phyloP scores from a whole-genome alignment of 352 stramenopile genomes.

The Pythium plurisporium region DNA sequence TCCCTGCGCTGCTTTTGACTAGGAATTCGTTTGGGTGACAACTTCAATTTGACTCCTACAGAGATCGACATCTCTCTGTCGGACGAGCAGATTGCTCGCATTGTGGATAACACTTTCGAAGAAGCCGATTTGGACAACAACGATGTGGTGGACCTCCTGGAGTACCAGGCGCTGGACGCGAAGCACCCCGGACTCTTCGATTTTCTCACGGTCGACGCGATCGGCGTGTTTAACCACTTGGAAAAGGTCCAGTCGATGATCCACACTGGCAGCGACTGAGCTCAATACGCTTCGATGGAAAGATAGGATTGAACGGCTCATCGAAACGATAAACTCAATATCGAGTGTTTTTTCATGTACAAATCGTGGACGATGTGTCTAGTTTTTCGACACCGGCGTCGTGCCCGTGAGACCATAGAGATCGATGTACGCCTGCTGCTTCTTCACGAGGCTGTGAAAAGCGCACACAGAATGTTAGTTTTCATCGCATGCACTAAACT shows the following conservation, averaged over 20 bases:
- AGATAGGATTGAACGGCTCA: background rate
- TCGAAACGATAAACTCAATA: conserved; percentile 3
- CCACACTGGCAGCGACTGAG: conserved; percentile 15
- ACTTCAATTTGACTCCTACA: conserved; percentile 8
- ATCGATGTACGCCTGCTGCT: conserved; percentile 81
- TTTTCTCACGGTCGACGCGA: conserved; percentile 82
- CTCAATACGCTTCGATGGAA: no score
- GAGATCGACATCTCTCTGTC: conserved; percentile 77
- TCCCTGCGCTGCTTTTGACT: background rate
- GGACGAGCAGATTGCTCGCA: conserved; percentile 67
- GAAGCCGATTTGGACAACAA: conserved; percentile 79
- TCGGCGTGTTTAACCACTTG: conserved; percentile 77
- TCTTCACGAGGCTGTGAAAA: conserved; percentile 58
- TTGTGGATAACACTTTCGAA: conserved; percentile 81
- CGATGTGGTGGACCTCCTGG: conserved; percentile 68
- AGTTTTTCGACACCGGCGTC: conserved; percentile 39
- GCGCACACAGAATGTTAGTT: background rate
- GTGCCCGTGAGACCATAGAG: conserved; percentile 80
- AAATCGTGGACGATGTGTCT: background rate
- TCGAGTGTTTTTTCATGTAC: background rate
- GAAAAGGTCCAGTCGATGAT: conserved; percentile 83
- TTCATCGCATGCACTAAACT: no score
- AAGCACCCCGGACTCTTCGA: conserved; percentile 83
- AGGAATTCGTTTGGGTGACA: background rate
- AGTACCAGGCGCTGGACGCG: conserved; percentile 77